phyloP scores from a whole-genome alignment of 108 stramenopile genomes.

The Cyclostephanos tholiformis region DNA sequence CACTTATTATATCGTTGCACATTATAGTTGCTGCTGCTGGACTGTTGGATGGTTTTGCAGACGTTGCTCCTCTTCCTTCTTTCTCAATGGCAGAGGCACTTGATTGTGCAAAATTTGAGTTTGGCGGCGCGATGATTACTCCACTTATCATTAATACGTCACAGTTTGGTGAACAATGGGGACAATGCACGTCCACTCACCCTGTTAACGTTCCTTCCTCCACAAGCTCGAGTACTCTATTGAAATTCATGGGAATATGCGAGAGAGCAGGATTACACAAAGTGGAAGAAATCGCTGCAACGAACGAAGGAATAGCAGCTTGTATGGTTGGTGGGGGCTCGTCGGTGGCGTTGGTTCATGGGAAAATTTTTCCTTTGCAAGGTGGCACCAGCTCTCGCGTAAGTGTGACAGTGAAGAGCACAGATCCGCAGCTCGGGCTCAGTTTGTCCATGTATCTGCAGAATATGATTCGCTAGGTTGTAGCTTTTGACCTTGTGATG shows the following conservation, averaged over 20 bases:
- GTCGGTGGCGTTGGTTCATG: constrained; percentile 76
- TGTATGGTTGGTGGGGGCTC: constrained; percentile 78
- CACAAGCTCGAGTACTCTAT: constrained; percentile 50
- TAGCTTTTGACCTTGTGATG: not conserved
- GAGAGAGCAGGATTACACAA: constrained; percentile 60
- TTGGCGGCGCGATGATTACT: constrained; percentile 66
- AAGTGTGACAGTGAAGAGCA: constrained; percentile 81
- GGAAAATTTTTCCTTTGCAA: constrained; percentile 66
- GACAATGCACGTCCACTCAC: constrained; percentile 64
- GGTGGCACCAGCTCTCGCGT: constrained; percentile 54
- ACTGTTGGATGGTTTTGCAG: constrained; percentile 59
- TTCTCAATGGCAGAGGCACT: constrained; percentile 40
- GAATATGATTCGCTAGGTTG: constrained; percentile 58
- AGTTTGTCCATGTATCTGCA: constrained; percentile 78
- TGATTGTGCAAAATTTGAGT: constrained; percentile 69
- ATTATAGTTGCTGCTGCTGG: constrained; percentile 75
- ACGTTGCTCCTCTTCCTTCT: constrained; percentile 57
- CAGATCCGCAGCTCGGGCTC: constrained; percentile 67
- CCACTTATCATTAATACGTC: constrained; percentile 87
- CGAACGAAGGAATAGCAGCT: constrained; percentile 88
- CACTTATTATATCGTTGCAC: constrained; percentile 33
- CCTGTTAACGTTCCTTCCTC: constrained; percentile 56
- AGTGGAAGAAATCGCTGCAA: constrained; percentile 86
- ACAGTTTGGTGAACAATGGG: constrained; percentile 93
- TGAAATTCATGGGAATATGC: constrained; percentile 64